phyloP scores from a whole-genome alignment of 768 basidiomycete species.

The Leccinellum luteum region DNA sequence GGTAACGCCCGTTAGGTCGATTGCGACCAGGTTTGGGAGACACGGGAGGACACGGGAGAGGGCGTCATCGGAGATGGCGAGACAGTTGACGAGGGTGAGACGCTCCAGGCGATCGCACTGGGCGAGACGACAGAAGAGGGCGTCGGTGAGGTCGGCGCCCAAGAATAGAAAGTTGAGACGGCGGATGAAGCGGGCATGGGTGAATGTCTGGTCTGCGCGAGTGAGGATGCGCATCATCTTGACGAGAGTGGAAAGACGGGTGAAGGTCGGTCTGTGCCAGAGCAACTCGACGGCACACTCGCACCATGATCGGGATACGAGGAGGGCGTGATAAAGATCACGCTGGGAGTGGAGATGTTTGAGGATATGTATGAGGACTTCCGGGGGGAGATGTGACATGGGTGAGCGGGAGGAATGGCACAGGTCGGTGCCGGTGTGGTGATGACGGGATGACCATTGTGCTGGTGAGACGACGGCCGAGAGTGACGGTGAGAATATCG shows the following conservation, averaged over 20 bases:
- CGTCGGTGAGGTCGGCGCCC: conserved; percentile 66
- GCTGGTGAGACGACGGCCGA: conserved; percentile 56
- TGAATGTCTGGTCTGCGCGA: conserved; percentile 69
- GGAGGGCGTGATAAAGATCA: conserved; percentile 72
- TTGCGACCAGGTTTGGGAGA: conserved; percentile 77
- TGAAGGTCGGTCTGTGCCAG: conserved; percentile 88
- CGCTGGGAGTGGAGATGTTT: conserved; percentile 72
- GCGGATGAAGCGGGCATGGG: conserved; percentile 84
- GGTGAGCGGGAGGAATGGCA: conserved; percentile 42
- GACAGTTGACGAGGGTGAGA: conserved; percentile 82
- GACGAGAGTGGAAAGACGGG: conserved; percentile 64
- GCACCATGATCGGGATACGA: conserved; percentile 91
- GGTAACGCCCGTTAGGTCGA: conserved; percentile 76
- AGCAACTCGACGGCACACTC: conserved; percentile 92
- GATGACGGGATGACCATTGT: conserved; percentile 48
- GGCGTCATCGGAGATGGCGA: conserved; percentile 58
- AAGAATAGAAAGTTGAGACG: conserved; percentile 86
- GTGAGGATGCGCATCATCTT: conserved; percentile 75
- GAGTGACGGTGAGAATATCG: conserved; percentile 36
- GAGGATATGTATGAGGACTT: conserved; percentile 90
- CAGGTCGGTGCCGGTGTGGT: conserved; percentile 34
- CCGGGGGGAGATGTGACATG: conserved; percentile 76
- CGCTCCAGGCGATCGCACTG: conserved; percentile 83
- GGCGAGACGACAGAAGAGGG: conserved; percentile 66
- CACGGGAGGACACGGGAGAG: conserved; percentile 63